Percentiles rank a stretch among this genome's conserved stretches.
These are phyloP conservation scores for Fusarium globosum DNA, from an alignment of 2,329 filamentous ascomycete species.

Conservation along the genomic window DNA sequence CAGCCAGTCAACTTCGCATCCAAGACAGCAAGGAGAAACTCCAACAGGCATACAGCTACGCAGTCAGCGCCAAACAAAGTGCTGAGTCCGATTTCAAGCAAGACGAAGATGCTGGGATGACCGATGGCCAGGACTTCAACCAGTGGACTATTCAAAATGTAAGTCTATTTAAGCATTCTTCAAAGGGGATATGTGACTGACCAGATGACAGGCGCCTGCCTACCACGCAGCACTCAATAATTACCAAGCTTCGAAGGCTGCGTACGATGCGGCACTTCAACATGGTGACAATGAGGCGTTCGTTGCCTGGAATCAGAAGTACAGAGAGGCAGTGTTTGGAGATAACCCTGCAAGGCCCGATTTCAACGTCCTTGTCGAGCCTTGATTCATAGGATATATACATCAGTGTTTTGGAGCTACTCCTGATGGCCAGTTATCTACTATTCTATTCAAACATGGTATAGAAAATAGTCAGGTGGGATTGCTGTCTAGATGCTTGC, in stretches of 20 bases:
- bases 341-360: not conserved
- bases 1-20: not conserved
- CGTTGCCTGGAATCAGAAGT: not conserved
- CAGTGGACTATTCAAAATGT: rapidly evolving
- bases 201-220: not conserved
- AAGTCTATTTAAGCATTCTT: rapidly evolving
- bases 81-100: not conserved
- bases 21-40: not conserved
- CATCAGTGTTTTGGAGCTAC: too few relatives aligned
- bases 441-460: too few relatives aligned
- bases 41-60: rapidly evolving
- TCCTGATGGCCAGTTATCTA: too few relatives aligned
- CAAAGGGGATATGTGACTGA: rapidly evolving
- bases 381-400: not conserved
- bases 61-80: rapidly evolving
- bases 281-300: not conserved
- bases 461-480: too few relatives aligned
- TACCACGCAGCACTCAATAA: rapidly evolving
- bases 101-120: rapidly evolving
- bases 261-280: not conserved
- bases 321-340: not conserved
- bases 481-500: too few relatives aligned
- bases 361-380: not conserved
- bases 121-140: too few relatives aligned
- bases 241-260: not conserved